Percentiles rank a stretch among this genome's conserved stretches.
phyloP scores from a whole-genome alignment of 2,329 filamentous ascomycete species.

The Huntiella decipiens region DNA sequence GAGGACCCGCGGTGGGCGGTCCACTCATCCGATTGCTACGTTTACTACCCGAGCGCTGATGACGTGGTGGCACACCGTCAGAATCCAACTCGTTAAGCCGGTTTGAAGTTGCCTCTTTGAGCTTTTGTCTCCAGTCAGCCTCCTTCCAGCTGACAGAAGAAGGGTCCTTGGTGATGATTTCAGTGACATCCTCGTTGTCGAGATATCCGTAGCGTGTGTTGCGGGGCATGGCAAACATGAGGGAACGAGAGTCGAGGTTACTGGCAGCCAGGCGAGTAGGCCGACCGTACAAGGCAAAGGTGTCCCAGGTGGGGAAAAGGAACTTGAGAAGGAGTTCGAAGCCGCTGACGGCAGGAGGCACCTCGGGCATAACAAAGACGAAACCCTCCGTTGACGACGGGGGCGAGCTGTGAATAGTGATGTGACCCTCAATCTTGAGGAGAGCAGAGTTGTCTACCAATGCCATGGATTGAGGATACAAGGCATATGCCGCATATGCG shows the following conservation, averaged over 20 bases:
- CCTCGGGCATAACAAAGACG: conserved; percentile 94
- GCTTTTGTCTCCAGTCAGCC: conserved; percentile 67
- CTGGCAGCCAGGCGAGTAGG: conserved; percentile 76
- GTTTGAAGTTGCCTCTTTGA: conserved; percentile 74
- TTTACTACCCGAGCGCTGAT: conserved; percentile 36
- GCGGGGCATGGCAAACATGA: conserved; percentile 97
- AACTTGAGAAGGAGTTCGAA: conserved; percentile 92
- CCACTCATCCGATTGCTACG: conserved; percentile 36
- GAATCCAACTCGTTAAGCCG: conserved; percentile 50
- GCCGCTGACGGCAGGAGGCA: conserved; percentile 74
- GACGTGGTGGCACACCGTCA: conserved; percentile 19
- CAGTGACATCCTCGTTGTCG: conserved; percentile 68
- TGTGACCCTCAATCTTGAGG: conserved; percentile 79
- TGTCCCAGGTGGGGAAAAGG: conserved; percentile 85
- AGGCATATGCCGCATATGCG: conserved; percentile 80
- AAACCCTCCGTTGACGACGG: conserved; percentile 74
- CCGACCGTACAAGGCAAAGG: conserved; percentile 77
- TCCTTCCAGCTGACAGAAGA: conserved; percentile 58
- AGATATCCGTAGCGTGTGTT: conserved; percentile 77
- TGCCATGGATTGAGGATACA: conserved; percentile 87
- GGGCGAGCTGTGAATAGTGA: conserved; percentile 67
- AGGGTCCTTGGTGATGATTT: conserved; percentile 58
- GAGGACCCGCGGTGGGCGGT: conserved; percentile 17
- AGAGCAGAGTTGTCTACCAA: conserved; percentile 88
- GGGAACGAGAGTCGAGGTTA: conserved; percentile 63